phyloP scores from a whole-genome alignment of 352 stramenopile genomes.

The Phytopythium oedochilum region DNA sequence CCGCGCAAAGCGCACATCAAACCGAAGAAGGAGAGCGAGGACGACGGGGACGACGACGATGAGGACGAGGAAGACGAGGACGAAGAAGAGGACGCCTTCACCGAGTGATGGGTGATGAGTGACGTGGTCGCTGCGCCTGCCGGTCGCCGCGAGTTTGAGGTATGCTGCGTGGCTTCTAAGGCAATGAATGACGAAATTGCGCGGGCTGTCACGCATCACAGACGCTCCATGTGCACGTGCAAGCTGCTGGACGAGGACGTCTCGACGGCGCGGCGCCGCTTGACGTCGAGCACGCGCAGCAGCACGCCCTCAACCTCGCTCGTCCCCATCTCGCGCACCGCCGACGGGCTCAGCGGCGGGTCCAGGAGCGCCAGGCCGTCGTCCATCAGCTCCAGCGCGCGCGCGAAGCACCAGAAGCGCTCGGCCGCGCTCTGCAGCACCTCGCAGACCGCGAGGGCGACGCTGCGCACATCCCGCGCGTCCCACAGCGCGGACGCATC shows the following conservation, averaged over 20 bases:
- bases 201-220: neutral
- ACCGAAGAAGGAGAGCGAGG: slow-evolving; percentile 1
- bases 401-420: slow-evolving; percentile 72
- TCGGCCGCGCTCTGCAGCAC: slow-evolving; percentile 34
- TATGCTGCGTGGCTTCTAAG: neutral
- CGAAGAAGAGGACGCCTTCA: slow-evolving; percentile 12
- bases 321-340: slow-evolving; percentile 32
- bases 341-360: slow-evolving; percentile 23
- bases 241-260: neutral
- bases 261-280: slow-evolving; percentile 15
- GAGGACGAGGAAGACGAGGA: slow-evolving; percentile 25
- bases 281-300: slow-evolving; percentile 56
- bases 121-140: neutral
- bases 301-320: slow-evolving; percentile 59
- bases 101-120: neutral
- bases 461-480: slow-evolving; percentile 19
- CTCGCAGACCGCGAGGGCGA: slow-evolving; percentile 34
- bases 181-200: neutral
- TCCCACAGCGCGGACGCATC: slow-evolving; percentile 24
- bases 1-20: neutral
- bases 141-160: neutral
- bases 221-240: slow-evolving; percentile 2
- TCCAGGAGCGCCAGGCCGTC: slow-evolving; percentile 46
- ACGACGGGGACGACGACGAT: slow-evolving; percentile 30
- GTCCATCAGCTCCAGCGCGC: slow-evolving; percentile 53